Percentiles rank a stretch among this genome's conserved stretches.
These are phyloP conservation scores for Pistacia integerrima DNA, from an alignment of 345 rosid species.

Conservation along the genomic window DNA sequence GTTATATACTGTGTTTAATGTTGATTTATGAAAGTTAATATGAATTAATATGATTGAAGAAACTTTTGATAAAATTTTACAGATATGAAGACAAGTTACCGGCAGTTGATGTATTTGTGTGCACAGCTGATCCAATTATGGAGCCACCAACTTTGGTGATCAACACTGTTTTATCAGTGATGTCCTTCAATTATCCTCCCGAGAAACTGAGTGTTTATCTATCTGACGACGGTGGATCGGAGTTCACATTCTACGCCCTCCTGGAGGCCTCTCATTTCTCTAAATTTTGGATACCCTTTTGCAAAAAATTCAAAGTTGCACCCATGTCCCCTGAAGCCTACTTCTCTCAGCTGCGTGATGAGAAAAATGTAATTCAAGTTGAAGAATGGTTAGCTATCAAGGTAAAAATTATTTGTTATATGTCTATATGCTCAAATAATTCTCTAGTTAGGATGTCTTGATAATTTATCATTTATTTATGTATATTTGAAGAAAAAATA, in stretches of 20 bases:
- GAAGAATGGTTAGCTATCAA: conserved; percentile 19
- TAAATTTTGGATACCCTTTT: conserved; percentile 41
- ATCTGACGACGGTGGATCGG: conserved; percentile 48
- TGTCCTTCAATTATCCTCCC: conserved; percentile 38
- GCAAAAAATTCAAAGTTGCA: conserved; percentile 25
- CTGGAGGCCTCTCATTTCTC: conserved; percentile 41
- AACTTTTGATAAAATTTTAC: not conserved
- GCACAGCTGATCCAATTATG: conserved; percentile 45
- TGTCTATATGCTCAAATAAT: too few relatives aligned
- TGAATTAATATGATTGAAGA: too few relatives aligned
- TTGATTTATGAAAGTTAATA: too few relatives aligned
- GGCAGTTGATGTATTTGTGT: conserved; percentile 36
- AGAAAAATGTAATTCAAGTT: not conserved
- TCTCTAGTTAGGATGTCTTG: too few relatives aligned
- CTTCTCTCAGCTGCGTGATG: conserved; percentile 9
- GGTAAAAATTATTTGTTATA: conserved; percentile 3
- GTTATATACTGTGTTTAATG: too few relatives aligned
- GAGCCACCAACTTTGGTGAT: conserved; percentile 50
- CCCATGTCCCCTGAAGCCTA: conserved; percentile 37
- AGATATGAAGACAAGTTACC: conserved; percentile 36
- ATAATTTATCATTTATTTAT: not conserved
- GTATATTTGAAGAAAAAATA: conserved; percentile 20
- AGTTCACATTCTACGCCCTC: conserved; percentile 40
- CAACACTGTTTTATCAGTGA: conserved; percentile 37
- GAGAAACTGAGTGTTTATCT: conserved; percentile 41